Evolutionary conservation across 192 early-diverging fungal genomes (phyloP), one percentile per base, ranked within the genome.

Genomic region (Rhizophagus clarus): DNA sequence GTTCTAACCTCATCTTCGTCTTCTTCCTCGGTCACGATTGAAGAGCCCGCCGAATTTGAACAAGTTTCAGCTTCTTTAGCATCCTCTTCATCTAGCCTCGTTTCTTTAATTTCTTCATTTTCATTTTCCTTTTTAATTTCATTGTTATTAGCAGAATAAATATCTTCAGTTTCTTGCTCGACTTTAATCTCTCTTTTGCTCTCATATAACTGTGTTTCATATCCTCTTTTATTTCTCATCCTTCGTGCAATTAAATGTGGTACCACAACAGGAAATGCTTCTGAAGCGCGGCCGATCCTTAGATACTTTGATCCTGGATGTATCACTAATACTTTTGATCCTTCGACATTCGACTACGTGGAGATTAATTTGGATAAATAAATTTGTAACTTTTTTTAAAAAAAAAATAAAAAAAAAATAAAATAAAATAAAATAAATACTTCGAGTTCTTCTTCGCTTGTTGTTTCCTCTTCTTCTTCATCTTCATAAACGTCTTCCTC

Each of bases 281-380:
- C 95, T 17, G 93, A 93, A 8, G 95, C 93, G 17, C 91, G 82
- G 32, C 95, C 95, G n/a, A 97, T 90, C 51, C 94, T 87, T 63
- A 97, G 84, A 82, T 91, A 90, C 67, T 92, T 85, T 68, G 96
- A 97, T 60, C 96, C 96, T 4, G 96, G 91, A 61, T 97, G 94
- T 72, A 97, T 94, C 20, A 97, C 91, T 75, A 97, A 88, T 22
- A 94, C 90, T 80, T 95, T 93, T 14, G 82, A 81, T 70, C 86
- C 86, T 82, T 89, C 88, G 34, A 77, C 74, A 28, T 87, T 87
- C 17, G 89, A 84, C 85, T 92, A 83, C 12, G 29, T 1, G 73
- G 61, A 24, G 37, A 17, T 15, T 42, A 71, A 81, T 4, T 26
- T n/a, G 49, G 15, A 20, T 20, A 5, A 20, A 20, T 15, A 20